Base-by-base conservation (phyloP, 495 filamentous ascomycete genomes). In the Hypoxylon subgilvum region DNA sequence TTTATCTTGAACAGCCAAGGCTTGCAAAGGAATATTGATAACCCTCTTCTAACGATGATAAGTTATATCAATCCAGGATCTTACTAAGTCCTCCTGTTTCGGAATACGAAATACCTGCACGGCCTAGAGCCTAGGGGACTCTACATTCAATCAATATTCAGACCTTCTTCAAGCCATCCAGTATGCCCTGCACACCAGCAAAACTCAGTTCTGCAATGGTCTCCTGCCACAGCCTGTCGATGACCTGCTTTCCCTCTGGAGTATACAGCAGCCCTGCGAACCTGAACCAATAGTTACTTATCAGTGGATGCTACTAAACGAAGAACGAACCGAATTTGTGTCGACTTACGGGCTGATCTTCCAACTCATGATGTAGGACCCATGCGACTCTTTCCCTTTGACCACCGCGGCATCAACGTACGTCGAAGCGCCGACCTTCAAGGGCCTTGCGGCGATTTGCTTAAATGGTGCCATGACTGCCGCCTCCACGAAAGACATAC, bases 331-430 rank as follows among this genome's bases (percentile, higher is more conserved):
- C 30, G 21, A 34, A 14, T 32, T 22, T 16, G 12, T 1, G 4
- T 19, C 10, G 18, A 66, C 77, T 70, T 66, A 77, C 73, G 75
- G 73, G 8, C 60, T 42, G 43, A 79, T 67, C 49, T 74, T 52
- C 67, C 72, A 77, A 34, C 71, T 73, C 72, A 73, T 75, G 1
- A 77, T 28, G 39, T 73, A 73, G 52, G 68, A 74, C 4, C 73
- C 71, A 45, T 79, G 76, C 0, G 76, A 72, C 49, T 79, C 75
- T 59, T 74, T 75, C 0, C 74, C 75, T 52, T 78, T 69, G 21
- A 61, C 54, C 0, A 77, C 61, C 0, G 67, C 56, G 4, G 74
- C 74, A 48, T 80, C 76, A n/a, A 78, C 19, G 47, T 69, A 76
- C 7, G 67, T 69, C 43, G 70, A 70, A 3, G 73, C 72, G 8